Base-by-base conservation (phyloP, 768 basidiomycete species). In the Leccinum incarnatum region DNA sequence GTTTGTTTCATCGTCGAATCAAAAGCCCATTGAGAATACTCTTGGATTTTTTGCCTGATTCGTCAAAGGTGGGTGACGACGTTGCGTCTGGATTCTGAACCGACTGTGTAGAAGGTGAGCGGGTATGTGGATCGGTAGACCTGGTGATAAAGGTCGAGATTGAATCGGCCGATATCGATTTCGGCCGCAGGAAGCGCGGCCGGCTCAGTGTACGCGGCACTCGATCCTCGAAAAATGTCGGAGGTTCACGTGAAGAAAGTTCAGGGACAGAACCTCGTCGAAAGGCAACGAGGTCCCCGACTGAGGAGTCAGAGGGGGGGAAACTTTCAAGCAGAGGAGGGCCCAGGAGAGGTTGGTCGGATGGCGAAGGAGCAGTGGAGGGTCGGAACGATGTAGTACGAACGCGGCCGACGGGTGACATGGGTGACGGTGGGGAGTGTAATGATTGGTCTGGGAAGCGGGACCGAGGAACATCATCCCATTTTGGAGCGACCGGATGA, bases 111-210 rank as follows among this genome's bases (percentile, higher is more conserved):
- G 60, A 49, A 54, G 51, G 53, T 27, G 62, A 56, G 36, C 51
- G 34, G 32, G 40, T 37, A 53, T 62, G 54, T 34, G 47, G 29
- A 42, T 63, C 64, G 12, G 47, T 37, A 49, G 69, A 23, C 40
- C 49, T 51, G 17, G 60, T 53, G 48, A 52, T 49, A 7, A 71
- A 58, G 3, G 72, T 74, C n/a, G 81, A 77, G 10, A 83, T 71
- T 6, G 83, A 83, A 60, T 86, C 86, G 0, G 80, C 76, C 4
- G 86, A 87, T 55, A 80, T 74, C 6, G 83, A 84, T 66, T 82
- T 83, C 9, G 76, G 68, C 55, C 79, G 81, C 27, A 74, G 61
- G 50, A 67, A 67, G 23, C 72, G 72, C 34, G 60, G 59, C 51
- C 60, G 61, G 51, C 53, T 57, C 49, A 54, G 61, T 32, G 64